Percentiles rank a stretch among this genome's conserved stretches.
These are phyloP conservation scores for Radiomyces spectabilis DNA, from an alignment of 192 early-diverging fungal species.

Conservation along the genomic window DNA sequence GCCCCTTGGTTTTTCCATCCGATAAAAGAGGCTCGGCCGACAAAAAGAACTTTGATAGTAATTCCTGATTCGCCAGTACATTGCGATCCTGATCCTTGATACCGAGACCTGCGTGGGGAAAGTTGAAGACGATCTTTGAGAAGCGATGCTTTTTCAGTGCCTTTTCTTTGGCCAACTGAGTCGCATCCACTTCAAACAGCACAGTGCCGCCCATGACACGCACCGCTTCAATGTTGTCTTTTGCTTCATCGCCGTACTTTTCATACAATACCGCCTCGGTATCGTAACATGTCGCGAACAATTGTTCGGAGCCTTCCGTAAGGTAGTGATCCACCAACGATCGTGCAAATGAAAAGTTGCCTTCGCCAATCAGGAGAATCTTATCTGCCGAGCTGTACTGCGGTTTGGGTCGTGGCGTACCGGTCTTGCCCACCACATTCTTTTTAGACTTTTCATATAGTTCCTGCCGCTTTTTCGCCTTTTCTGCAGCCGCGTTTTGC, in stretches of 20 bases:
- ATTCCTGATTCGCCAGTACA: conserved; percentile 67
- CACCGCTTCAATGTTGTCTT: conserved; percentile 57
- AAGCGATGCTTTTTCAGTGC: conserved; percentile 54
- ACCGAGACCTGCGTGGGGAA: conserved; percentile 89
- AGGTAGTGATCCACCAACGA: conserved; percentile 49
- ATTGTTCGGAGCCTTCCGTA: conserved; percentile 44
- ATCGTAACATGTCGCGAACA: conserved; percentile 77
- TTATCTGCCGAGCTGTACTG: conserved; percentile 26
- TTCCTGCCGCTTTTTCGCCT: neutral
- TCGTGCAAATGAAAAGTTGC: conserved; percentile 91
- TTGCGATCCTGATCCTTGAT: conserved; percentile 92
- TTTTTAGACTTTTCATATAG: conserved; percentile 3
- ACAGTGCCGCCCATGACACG: conserved; percentile 57
- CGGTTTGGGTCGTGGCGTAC: neutral
- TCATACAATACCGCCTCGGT: conserved; percentile 47
- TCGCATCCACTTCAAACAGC: conserved; percentile 74
- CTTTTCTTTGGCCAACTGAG: conserved; percentile 50
- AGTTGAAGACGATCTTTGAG: conserved; percentile 89
- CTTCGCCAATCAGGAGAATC: conserved; percentile 79
- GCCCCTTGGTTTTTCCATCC: conserved; percentile 6
- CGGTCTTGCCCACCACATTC: neutral
- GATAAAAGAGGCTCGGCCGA: conserved; percentile 49
- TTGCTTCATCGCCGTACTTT: conserved; percentile 74
- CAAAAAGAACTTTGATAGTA: conserved; percentile 57
- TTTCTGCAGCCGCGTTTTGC: neutral